Base-by-base conservation (phyloP, 2,329 filamentous ascomycete genomes). In the Penicillium sp. region DNA sequence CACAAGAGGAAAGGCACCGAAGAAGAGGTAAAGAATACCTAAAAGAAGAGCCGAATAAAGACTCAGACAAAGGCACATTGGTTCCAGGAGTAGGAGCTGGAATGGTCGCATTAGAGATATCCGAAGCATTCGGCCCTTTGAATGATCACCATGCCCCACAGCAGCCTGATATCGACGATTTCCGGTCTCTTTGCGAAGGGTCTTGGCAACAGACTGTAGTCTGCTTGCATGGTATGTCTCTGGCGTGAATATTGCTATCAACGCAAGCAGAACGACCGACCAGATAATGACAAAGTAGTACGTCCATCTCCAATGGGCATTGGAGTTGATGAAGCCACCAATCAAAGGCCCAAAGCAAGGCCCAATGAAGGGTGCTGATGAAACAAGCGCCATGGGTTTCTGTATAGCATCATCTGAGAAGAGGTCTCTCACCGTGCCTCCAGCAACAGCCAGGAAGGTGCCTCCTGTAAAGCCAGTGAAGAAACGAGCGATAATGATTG, bases 231-330 rank as follows among this genome's bases (percentile, higher is more conserved):
- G 88, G 70, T 92, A 95, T 1, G 91, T 96, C 75, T 96, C 91
- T 11, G 90, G 91, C 3, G 94, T 89, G 44, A 91, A 78, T 29
- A 90, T 68, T 27, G 85, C 67, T 53, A 96, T 86, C 54, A 83
- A 73, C 4, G 79, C 67, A 50, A 88, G 79, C 63, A 90, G 74
- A 4, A 77, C 71, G 16, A 78, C 82, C 4, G 85, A 80, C 90
- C 90, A 95, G 49, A 95, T 93, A 45, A 94, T 75, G 54, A 95
- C 76, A 3, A 90, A 79, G 66, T 91, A 96, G 72, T 92, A 91
- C 0, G 86, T 88, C 88, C 88, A 92, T 45, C 88, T 77, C 87
- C 72, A 72, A 40, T 54, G 27, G n/a, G 38, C 27, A 22, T 58
- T 36, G 4, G 46, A 61, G 31, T 56, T 60, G 10, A 61, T 54